Base-by-base conservation (phyloP, 768 basidiomycete species). In the Candolleomyces efflorescens region DNA sequence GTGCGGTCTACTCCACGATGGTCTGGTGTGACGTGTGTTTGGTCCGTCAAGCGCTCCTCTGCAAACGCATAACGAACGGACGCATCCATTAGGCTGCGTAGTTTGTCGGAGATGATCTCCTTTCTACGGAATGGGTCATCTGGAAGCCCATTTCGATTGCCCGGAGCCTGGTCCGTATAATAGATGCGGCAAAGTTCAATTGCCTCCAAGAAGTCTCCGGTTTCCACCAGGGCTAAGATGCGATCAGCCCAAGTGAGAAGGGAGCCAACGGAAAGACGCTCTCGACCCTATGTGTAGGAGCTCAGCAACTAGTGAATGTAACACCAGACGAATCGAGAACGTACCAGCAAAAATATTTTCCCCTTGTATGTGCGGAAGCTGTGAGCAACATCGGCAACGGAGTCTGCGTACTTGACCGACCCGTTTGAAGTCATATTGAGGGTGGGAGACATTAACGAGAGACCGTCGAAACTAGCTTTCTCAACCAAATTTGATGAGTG, bases 231-330 rank as follows among this genome's bases (percentile, higher is more conserved):
- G 0, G 84, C 78, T 45, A 99, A 75, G 22, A 98, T 87, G 45
- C 89, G 85, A 69, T 99, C 97, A 5, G 96, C 93, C 97, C 97
- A 99, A 1, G 93, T 92, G 27, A 94, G 75, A 20, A 98, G 76
- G 2, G 89, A 91, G 24, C 94, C 97, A 2, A 90, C 93, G 67
- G 82, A 79, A 1, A 98, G 61, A 49, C 82, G 82, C 56, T 85
- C 77, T 53, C 79, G 78, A 48, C 83, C 82, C 92, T 90, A 53
- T 32, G 51, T 54, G 9, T 24, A 60, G 48, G 55, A 46, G 15
- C 46, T 62, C 45, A 62, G 47, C 13, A 54, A 37, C n/a, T 20
- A 39, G 23, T 7, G n/a, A 56, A 17, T 54, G 10, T 6, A 20
- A 18, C 53, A 4, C 20, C n/a, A n/a, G n/a, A n/a, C n/a, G n/a